These are phyloP conservation scores for Leucocoprinus sp. DNA, from an alignment of 768 basidiomycete species.

Conservation along the genomic window DNA sequence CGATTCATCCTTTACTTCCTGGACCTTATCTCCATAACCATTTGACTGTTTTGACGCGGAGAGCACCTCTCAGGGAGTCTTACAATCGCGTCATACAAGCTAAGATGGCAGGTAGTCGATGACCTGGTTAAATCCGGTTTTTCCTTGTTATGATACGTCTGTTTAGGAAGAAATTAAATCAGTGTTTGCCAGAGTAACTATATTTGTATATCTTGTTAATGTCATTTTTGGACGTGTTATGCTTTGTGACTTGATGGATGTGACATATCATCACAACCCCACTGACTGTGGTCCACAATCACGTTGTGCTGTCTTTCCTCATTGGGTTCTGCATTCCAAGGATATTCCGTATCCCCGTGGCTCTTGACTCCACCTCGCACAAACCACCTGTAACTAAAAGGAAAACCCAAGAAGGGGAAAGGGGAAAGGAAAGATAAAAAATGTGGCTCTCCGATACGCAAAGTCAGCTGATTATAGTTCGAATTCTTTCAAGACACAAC, in stretches of 20 bases:
- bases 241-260: too few relatives aligned
- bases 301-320: too few relatives aligned
- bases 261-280: too few relatives aligned
- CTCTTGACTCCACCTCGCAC: not conserved
- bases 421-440: too few relatives aligned
- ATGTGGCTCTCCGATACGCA: slow-evolving; percentile 68
- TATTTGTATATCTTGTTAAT: not conserved
- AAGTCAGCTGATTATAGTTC: slow-evolving; percentile 41
- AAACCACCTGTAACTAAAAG: not conserved
- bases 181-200: too few relatives aligned
- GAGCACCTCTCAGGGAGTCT: slow-evolving; percentile 61
- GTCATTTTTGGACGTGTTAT: too few relatives aligned
- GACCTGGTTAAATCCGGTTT: not conserved
- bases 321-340: too few relatives aligned
- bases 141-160: too few relatives aligned
- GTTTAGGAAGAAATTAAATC: too few relatives aligned
- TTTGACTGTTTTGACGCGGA: slow-evolving; percentile 55
- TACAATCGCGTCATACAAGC: slow-evolving; percentile 59
- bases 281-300: too few relatives aligned
- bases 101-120: slow-evolving; percentile 31
- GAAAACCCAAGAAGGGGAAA: too few relatives aligned
- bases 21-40: slow-evolving; percentile 66
- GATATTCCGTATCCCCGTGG: too few relatives aligned
- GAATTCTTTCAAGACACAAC: not conserved
- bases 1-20: slow-evolving; percentile 63